Percentiles rank a stretch among this genome's conserved stretches.
phyloP scores from a whole-genome alignment of 306 rosid genomes.

The Heteromeles arbutifolia region DNA sequence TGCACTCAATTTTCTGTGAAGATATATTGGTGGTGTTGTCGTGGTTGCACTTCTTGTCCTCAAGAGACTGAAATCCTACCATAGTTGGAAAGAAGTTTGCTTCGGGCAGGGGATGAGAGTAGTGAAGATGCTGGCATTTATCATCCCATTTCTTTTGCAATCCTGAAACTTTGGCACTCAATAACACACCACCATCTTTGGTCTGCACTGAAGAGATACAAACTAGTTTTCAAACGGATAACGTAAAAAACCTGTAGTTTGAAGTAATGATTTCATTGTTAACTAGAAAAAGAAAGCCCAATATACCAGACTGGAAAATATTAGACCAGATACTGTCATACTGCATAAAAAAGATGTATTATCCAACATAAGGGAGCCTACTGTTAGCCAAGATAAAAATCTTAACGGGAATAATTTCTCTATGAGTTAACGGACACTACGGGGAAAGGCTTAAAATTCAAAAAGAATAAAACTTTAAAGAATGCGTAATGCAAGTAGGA shows the following conservation, averaged over 20 bases:
- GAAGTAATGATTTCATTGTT: conserved; percentile 4
- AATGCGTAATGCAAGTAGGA: neutral
- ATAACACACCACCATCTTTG: conserved; percentile 63
- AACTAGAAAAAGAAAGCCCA: neutral
- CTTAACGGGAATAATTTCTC: neutral
- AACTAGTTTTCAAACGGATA: conserved; percentile 58
- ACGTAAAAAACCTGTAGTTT: conserved; percentile 24
- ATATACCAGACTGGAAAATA: too few relatives aligned
- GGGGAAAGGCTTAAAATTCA: neutral
- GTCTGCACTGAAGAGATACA: conserved; percentile 92
- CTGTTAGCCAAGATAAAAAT: neutral
- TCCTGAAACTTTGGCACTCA: conserved; percentile 40
- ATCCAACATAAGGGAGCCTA: neutral
- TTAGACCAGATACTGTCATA: too few relatives aligned
- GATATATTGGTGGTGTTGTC: conserved; percentile 31
- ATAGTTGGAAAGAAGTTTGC: conserved; percentile 44
- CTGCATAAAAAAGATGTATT: too few relatives aligned
- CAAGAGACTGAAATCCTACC: conserved; percentile 40
- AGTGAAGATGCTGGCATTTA: conserved; percentile 28
- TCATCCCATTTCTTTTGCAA: conserved; percentile 44
- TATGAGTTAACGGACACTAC: neutral
- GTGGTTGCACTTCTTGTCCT: conserved; percentile 30
- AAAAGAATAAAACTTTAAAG: neutral
- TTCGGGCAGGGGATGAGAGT: conserved; percentile 28
- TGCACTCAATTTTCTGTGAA: conserved; percentile 21